Evolutionary conservation across 169 alveolate genomes (phyloP).

Genomic region (Eimeria necatrix): DNA sequence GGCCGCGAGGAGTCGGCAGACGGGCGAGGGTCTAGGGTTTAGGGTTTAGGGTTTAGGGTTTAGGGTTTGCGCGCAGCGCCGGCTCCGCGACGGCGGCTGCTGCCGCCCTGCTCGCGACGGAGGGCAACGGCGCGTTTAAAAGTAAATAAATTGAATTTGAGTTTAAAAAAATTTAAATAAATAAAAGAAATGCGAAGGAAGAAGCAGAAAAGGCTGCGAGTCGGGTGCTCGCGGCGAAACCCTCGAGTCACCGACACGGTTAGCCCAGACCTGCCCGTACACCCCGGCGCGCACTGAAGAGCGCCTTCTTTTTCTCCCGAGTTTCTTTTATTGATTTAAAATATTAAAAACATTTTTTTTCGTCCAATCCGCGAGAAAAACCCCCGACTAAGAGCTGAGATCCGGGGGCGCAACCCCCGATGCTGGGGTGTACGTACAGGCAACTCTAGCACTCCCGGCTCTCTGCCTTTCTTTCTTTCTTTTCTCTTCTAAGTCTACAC

Average conservation of each 20-base stretch:
- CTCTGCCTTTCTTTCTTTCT: neutral
- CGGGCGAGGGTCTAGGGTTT: slow-evolving; percentile 27
- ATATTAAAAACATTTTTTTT: neutral
- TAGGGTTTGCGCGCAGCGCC: neutral
- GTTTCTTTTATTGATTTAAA: neutral
- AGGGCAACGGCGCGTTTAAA: too few species aligned
- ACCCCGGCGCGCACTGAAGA: neutral
- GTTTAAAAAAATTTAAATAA: neutral
- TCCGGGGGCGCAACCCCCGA: too few species aligned
- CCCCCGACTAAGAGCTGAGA: neutral
- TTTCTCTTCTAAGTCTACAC: neutral
- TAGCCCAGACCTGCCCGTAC: neutral
- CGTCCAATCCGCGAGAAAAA: neutral
- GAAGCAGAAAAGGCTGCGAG: neutral
- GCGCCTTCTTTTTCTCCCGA: neutral
- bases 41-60: slow-evolving; percentile 54
- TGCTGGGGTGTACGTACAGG: too few species aligned
- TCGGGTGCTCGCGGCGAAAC: too few species aligned
- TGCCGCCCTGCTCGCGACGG: neutral
- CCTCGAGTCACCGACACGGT: too few species aligned
- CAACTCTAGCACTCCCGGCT: too few species aligned
- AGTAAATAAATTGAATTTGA: neutral
- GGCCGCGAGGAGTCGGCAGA: neutral
- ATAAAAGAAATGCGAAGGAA: neutral
- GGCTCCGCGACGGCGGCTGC: neutral